Base-by-base conservation (phyloP, 345 rosid species). In the Arabidopsis arenosa region DNA sequence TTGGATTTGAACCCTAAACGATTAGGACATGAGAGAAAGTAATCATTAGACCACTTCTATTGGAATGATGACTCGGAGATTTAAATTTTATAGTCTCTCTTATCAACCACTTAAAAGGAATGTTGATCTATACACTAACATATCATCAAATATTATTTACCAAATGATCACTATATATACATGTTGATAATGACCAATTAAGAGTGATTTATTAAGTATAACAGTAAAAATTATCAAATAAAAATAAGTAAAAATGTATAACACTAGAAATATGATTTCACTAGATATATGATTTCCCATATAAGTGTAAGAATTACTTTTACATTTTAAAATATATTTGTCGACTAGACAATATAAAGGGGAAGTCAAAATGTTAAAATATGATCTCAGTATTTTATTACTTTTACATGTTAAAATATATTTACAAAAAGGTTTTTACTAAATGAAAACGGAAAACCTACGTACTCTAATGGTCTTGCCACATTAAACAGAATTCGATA, bases 101-200 rank as follows among this genome's bases (percentile, higher is more conserved):
- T 75, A 68, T 75, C 74, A 52, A 51, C 69, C 80, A 53, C 43
- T 52, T 44, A 53, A 69, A 68, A 62, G 57, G 58, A 76, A 69
- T 69, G 70, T 69, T 76, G 80, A 69, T 76, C 64, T 62, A 76
- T 33, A 62, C 70, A 69, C 58, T 76, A 76, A 6, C 75, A 69
- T 62, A 53, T 76, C 75, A 69, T 69, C 44, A 48, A 11, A 68
- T 58, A n/a, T 65, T 28, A 28, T 67, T 49, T 33, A n/a, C 61
- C 36, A 1, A 8, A 14, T 45, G 36, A 47, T 45, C 66, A 18
- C 18, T 7, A 57, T 36, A 36, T 7, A 57, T 36, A 36, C 43
- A 66, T 57, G 17, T 28, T 57, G 32, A 75, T 0, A 66, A 37
- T 47, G 49, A 56, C 39, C 55, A 67, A 17, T 54, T 18, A 59